A percentile compares a stretch with the other conserved stretches of the same genome.
These are phyloP conservation scores for Haplosporangium gracile DNA, from an alignment of 192 early-diverging fungal species.

Conservation along the genomic window DNA sequence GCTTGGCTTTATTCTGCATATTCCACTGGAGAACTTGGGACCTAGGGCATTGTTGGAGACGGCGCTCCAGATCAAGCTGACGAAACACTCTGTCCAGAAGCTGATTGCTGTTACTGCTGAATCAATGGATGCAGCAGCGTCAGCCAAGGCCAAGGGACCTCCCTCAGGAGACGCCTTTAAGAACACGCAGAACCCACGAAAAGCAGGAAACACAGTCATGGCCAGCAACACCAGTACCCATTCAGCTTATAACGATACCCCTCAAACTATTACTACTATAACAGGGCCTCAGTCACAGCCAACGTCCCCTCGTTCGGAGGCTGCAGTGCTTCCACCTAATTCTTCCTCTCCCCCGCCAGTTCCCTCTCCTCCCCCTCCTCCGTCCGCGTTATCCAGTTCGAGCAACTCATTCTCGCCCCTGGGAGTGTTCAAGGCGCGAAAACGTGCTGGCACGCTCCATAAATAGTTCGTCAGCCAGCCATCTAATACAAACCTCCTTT, in stretches of 20 bases:
- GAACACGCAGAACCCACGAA: background rate
- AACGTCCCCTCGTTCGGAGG: background rate
- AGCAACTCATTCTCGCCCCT: conserved; percentile 22
- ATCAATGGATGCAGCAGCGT: conserved; percentile 36
- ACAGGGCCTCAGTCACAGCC: background rate
- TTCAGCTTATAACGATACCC: conserved; percentile 11
- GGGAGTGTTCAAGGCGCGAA: conserved; percentile 46
- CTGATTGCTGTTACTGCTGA: conserved; percentile 45
- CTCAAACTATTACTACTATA: background rate
- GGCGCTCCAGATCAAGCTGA: conserved; percentile 78
- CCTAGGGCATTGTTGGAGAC: conserved; percentile 76
- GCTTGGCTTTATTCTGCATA: conserved; percentile 82
- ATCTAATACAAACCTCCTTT: background rate
- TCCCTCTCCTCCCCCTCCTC: background rate
- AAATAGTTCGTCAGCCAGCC: background rate
- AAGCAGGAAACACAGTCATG: conserved; percentile 1
- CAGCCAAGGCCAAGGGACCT: background rate
- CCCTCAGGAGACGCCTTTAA: background rate
- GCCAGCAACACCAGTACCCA: background rate
- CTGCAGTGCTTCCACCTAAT: background rate
- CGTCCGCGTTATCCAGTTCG: background rate
- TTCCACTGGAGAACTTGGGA: conserved; percentile 75
- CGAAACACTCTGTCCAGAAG: conserved; percentile 48
- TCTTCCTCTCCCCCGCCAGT: background rate
- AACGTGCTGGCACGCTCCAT: conserved; percentile 43